Evolutionary conservation across 805 yeast genomes (phyloP).

Genomic region (Scheffersomyces lignosus): DNA sequence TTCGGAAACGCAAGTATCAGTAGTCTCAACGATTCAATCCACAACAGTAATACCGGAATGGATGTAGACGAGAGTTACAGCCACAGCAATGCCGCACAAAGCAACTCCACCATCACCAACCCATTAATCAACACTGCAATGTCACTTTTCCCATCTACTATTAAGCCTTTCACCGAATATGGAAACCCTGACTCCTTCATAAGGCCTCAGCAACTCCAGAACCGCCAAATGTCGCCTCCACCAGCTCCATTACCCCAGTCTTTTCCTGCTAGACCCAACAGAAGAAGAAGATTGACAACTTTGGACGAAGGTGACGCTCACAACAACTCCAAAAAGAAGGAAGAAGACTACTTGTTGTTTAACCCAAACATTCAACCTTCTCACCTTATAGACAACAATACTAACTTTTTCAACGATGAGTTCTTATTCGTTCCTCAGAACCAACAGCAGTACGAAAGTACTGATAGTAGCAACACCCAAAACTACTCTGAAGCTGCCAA

Average conservation of each 20-base stretch:
- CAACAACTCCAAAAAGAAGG: conserved; percentile 18
- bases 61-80: conserved; percentile 8
- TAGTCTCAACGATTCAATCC: no score
- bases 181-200: conserved; percentile 35
- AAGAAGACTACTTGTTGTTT: conserved; percentile 38
- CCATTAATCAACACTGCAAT: conserved; percentile 7
- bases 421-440: conserved; percentile 30
- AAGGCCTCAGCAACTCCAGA: conserved; percentile 10
- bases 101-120: no score
- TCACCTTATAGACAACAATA: conserved; percentile 27
- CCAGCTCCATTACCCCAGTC: conserved; percentile 11
- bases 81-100: no score
- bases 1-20: background rate
- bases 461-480: conserved; percentile 2
- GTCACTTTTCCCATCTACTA: background rate
- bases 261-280: conserved; percentile 9
- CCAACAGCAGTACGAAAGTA: conserved; percentile 11
- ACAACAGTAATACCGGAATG: conserved; percentile 2
- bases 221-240: conserved; percentile 8
- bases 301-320: conserved; percentile 21
- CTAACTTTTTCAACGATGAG: conserved; percentile 26
- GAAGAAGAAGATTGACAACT: conserved; percentile 36
- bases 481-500: conserved; percentile 9
- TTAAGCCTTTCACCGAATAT: conserved; percentile 37
- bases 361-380: conserved; percentile 45